phyloP scores from a whole-genome alignment of 164 flowering plant species.

The Vitis cinerea region DNA sequence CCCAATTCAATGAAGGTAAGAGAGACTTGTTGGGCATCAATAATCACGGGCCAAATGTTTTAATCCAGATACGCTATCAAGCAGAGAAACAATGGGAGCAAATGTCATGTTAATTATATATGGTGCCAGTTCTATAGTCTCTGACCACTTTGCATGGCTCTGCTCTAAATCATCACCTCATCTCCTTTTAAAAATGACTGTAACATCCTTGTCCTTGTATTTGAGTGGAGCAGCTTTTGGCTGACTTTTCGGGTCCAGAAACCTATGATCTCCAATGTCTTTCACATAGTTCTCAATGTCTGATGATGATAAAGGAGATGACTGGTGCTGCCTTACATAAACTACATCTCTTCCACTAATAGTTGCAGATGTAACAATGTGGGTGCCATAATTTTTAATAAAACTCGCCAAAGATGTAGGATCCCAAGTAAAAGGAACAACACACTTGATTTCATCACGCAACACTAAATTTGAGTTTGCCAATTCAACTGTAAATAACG shows the following conservation, averaged over 20 bases:
- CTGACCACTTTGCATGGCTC: constrained; percentile 79
- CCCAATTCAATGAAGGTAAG: too few species aligned
- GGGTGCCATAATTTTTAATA: constrained; percentile 95
- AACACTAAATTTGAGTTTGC: constrained; percentile 48
- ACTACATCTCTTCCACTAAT: constrained; percentile 95
- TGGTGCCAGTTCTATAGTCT: constrained; percentile 69
- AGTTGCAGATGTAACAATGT: constrained; percentile 85
- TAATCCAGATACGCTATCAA: constrained; percentile 76
- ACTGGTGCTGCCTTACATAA: constrained; percentile 90
- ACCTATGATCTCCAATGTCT: constrained; percentile 83
- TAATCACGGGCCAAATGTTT: constrained; percentile 75
- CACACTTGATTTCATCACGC: constrained; percentile 68
- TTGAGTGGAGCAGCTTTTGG: constrained; percentile 49
- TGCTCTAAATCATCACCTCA: constrained; percentile 98
- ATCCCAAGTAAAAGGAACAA: constrained; percentile 92
- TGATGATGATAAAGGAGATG: constrained; percentile 67
- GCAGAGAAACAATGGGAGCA: constrained; percentile 81
- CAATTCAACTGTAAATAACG: constrained; percentile 56
- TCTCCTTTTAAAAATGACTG: constrained; percentile 94
- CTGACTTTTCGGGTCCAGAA: constrained; percentile 53
- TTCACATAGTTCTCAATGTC: constrained; percentile 77
- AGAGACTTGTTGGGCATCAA: too few species aligned
- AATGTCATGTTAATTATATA: constrained; percentile 94
- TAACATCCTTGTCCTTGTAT: constrained; percentile 96
- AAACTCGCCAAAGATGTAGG: constrained; percentile 93